Conservation (phyloP, 129 eudicot genomes). For the Cynara cardunculus region DNA sequence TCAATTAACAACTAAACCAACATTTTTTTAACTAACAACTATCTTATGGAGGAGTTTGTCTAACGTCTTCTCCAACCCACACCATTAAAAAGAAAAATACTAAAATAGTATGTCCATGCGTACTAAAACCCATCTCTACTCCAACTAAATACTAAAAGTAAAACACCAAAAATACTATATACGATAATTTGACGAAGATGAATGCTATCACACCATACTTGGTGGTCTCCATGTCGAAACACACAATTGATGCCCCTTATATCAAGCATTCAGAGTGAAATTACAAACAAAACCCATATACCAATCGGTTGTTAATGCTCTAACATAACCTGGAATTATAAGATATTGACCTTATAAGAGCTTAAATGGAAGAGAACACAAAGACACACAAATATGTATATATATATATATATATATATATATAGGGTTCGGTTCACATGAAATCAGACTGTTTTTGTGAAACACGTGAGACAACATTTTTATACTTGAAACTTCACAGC, state of each 20-base stretch:
- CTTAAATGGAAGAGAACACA: too few species aligned
- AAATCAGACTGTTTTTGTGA: too few species aligned
- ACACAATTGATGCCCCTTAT: background rate
- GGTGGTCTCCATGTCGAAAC: too few species aligned
- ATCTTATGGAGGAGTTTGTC: background rate
- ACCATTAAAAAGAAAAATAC: background rate
- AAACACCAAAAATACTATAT: background rate
- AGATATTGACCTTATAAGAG: background rate
- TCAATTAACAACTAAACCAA: background rate
- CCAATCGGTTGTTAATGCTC: background rate
- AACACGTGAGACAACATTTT: too few species aligned
- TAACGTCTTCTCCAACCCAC: too few species aligned
- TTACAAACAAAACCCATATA: background rate
- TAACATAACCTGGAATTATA: background rate
- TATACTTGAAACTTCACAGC: too few species aligned
- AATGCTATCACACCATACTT: too few species aligned
- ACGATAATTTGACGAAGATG: background rate
- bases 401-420: too few species aligned
- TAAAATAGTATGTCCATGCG: background rate
- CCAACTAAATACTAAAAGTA: background rate
- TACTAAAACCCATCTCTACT: background rate
- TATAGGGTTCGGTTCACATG: too few species aligned
- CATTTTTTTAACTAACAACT: background rate
- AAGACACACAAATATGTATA: too few species aligned
- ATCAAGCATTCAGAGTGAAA: background rate